phyloP scores from a whole-genome alignment of 352 stramenopile genomes.

The Blastocystis sp. region DNA sequence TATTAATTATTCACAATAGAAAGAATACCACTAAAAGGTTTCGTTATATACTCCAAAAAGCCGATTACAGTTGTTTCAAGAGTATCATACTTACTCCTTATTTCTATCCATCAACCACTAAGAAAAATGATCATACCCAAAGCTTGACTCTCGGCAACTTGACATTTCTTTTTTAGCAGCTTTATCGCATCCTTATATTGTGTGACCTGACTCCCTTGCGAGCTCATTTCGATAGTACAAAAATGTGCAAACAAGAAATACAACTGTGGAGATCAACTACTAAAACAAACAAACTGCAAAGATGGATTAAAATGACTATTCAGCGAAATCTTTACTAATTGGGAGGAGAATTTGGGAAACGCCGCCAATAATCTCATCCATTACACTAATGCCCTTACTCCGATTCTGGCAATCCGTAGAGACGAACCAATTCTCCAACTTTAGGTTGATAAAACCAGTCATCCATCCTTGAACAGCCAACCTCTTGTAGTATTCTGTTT shows the following conservation, averaged over 20 bases:
- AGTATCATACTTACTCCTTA: slow-evolving; percentile 14
- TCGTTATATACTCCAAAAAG: slow-evolving; percentile 17
- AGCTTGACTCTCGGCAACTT: neutral
- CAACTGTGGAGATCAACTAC: neutral
- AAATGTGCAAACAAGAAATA: neutral
- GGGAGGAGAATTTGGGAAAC: slow-evolving; percentile 18
- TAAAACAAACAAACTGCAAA: neutral
- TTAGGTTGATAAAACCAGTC: slow-evolving; percentile 1
- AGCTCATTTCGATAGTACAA: neutral
- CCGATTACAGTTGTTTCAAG: neutral
- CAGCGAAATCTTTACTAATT: neutral
- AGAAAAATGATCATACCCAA: neutral
- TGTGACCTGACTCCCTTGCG: neutral
- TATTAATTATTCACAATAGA: neutral
- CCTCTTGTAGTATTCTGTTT: slow-evolving; percentile 13
- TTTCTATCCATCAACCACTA: neutral
- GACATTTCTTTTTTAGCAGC: slow-evolving; percentile 12
- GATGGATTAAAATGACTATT: neutral
- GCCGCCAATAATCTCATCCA: slow-evolving; percentile 52
- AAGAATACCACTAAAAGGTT: neutral
- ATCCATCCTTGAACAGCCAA: slow-evolving; percentile 36
- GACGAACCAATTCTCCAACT: slow-evolving; percentile 54
- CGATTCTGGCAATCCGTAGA: slow-evolving; percentile 19
- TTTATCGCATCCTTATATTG: slow-evolving; percentile 45
- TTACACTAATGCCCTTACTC: slow-evolving; percentile 44